Percentiles rank a stretch among this genome's conserved stretches.
Conservation (phyloP, 805 yeast genomes). For the Clavispora phyllophila region DNA sequence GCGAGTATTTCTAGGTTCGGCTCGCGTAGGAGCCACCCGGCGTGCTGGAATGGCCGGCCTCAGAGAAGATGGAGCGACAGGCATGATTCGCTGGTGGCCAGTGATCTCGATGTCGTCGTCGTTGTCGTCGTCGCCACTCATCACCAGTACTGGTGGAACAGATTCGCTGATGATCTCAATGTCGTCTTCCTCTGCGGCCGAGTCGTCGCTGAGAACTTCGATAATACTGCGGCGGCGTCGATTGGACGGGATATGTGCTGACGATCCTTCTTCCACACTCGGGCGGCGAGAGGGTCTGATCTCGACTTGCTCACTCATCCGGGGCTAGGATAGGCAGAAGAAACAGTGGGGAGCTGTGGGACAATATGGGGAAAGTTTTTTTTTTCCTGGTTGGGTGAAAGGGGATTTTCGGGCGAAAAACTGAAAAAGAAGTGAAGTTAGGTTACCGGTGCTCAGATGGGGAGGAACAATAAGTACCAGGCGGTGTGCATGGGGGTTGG, state of each 20-base stretch:
- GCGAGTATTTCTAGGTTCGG: slow-evolving; percentile 1
- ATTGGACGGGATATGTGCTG: neutral
- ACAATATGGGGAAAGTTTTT: too few relatives aligned
- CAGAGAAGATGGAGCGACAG: neutral
- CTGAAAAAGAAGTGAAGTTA: neutral
- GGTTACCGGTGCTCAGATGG: too few relatives aligned
- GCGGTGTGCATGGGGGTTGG: neutral
- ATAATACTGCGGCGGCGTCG: slow-evolving; percentile 7
- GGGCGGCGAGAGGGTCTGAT: neutral
- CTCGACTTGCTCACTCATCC: neutral
- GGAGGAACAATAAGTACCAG: neutral
- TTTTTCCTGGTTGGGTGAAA: too few relatives aligned
- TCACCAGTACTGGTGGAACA: neutral
- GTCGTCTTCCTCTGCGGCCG: slow-evolving; percentile 10
- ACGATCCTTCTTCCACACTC: neutral
- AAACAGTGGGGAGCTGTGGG: neutral
- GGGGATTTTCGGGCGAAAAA: neutral
- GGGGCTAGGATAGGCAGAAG: neutral
- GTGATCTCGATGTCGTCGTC: slow-evolving; percentile 13
- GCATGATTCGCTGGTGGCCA: slow-evolving; percentile 6
- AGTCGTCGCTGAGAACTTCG: slow-evolving; percentile 11
- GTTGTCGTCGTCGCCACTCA: neutral
- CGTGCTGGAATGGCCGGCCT: neutral
- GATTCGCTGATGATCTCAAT: slow-evolving; percentile 12
- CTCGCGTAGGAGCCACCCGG: neutral